A percentile compares a stretch with the other conserved stretches of the same genome.
phyloP scores from a whole-genome alignment of 2,329 filamentous ascomycete species.

The Purpureocillium lavendulum region DNA sequence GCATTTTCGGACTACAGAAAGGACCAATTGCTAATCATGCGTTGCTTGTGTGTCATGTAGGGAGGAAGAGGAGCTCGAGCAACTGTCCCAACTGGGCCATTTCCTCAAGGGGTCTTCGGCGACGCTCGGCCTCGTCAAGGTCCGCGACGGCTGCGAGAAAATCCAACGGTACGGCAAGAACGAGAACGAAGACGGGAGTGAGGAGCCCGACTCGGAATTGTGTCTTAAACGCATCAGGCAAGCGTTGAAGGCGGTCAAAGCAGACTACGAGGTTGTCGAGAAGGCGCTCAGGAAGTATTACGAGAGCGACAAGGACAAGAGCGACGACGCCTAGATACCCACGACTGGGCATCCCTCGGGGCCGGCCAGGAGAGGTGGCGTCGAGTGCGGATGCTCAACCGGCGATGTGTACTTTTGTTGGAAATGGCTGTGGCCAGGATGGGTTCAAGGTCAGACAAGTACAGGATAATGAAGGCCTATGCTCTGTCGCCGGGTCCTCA shows the following conservation, averaged over 20 bases:
- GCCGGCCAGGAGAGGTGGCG: too few species aligned
- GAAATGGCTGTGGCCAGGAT: too few species aligned
- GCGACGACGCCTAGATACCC: constrained; percentile 11
- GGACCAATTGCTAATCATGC: constrained; percentile 3
- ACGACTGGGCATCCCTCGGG: background rate
- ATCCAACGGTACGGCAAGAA: constrained; percentile 87
- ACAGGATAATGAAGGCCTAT: too few species aligned
- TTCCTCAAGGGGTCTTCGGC: constrained; percentile 97
- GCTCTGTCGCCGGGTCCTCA: too few species aligned
- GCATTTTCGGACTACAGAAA: too few species aligned
- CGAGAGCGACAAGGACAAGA: constrained; percentile 12
- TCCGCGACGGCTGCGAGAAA: constrained; percentile 90
- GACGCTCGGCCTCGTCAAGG: constrained; percentile 81
- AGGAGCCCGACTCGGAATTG: constrained; percentile 56
- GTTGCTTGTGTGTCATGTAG: constrained; percentile 32
- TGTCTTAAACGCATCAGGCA: constrained; percentile 63
- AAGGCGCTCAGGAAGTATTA: constrained; percentile 62
- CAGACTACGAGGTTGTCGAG: constrained; percentile 69
- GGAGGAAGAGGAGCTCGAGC: constrained; percentile 56
- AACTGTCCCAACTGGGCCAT: constrained; percentile 79
- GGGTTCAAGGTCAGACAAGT: too few species aligned
- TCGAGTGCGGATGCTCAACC: too few species aligned
- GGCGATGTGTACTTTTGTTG: too few species aligned
- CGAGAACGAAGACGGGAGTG: constrained; percentile 68
- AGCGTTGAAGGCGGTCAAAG: constrained; percentile 63